Percentiles rank a stretch among this genome's conserved stretches.
phyloP scores from a whole-genome alignment of 495 filamentous ascomycete genomes.

The Tuber melanosporum region DNA sequence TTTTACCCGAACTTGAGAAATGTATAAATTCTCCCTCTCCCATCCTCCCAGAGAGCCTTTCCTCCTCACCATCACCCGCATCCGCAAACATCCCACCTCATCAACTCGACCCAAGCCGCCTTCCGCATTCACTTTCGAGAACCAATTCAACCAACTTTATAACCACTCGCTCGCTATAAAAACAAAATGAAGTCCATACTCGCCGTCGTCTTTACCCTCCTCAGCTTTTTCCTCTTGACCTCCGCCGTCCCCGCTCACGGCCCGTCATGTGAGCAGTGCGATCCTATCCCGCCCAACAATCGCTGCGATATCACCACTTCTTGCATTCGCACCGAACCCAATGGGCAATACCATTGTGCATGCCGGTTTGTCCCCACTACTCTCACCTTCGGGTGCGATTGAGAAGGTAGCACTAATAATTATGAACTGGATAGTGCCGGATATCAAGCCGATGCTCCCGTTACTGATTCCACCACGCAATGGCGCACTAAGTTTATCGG shows the following conservation, averaged over 20 bases:
- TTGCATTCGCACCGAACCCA: constrained; percentile 13
- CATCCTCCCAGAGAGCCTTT: background rate
- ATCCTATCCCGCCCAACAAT: constrained; percentile 3
- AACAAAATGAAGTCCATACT: constrained; percentile 12
- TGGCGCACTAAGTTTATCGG: constrained; percentile 34
- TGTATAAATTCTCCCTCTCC: background rate
- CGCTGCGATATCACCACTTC: constrained; percentile 35
- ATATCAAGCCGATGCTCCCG: constrained; percentile 12
- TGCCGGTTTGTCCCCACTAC: constrained; percentile 20
- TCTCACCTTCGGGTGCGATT: background rate
- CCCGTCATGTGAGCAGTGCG: constrained; percentile 23
- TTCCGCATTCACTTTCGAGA: background rate
- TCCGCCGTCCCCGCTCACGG: background rate
- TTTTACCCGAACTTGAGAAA: background rate
- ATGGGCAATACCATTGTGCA: constrained; percentile 26
- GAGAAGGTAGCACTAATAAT: background rate
- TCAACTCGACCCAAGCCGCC: background rate
- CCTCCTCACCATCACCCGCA: background rate
- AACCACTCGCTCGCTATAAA: background rate
- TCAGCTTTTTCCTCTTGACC: constrained; percentile 15
- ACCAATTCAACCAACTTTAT: background rate
- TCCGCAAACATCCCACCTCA: background rate
- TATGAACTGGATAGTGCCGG: constrained; percentile 15
- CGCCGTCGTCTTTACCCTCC: constrained; percentile 22
- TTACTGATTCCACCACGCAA: constrained; percentile 2